Conservation (phyloP, 192 early-diverging fungal species). For the Umbelopsis ramanniana region DNA sequence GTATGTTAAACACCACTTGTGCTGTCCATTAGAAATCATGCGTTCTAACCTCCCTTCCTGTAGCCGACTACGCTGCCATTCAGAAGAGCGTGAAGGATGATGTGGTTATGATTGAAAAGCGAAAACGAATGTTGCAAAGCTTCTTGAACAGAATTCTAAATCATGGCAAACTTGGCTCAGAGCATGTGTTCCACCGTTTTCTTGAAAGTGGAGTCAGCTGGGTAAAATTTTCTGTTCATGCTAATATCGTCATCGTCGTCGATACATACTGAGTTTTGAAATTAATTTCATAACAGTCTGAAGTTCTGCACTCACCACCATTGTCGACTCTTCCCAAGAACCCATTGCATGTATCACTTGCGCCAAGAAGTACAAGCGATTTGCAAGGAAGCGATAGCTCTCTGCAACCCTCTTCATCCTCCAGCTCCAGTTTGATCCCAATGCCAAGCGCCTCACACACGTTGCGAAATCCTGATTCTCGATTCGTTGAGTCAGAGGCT, state of each 20-base stretch:
- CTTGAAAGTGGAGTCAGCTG: slow-evolving; percentile 80
- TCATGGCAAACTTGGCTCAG: slow-evolving; percentile 85
- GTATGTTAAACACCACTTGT: slow-evolving; percentile 43
- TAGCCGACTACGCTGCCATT: slow-evolving; percentile 70
- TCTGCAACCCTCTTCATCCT: slow-evolving; percentile 34
- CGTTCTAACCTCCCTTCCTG: not conserved
- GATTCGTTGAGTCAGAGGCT: slow-evolving; percentile 89
- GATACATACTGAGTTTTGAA: too few species aligned
- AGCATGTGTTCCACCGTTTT: slow-evolving; percentile 93
- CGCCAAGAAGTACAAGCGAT: slow-evolving; percentile 24
- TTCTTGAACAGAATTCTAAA: slow-evolving; percentile 91
- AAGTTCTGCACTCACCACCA: slow-evolving; percentile 73
- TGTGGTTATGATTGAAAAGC: slow-evolving; percentile 83
- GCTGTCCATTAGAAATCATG: not conserved
- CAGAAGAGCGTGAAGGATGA: slow-evolving; percentile 82
- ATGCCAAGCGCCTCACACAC: slow-evolving; percentile 60
- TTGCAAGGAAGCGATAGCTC: slow-evolving; percentile 13
- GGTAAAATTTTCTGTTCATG: slow-evolving; percentile 40
- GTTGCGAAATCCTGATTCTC: slow-evolving; percentile 73
- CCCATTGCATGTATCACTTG: slow-evolving; percentile 61
- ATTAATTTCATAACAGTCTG: slow-evolving; percentile 44
- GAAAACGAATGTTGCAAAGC: slow-evolving; percentile 91
- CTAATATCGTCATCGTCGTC: not conserved
- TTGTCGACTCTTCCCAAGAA: slow-evolving; percentile 73
- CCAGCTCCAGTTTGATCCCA: slow-evolving; percentile 43